Base-by-base conservation (phyloP, 1,284 basidiomycete genomes). In the Fistulina hepatica region DNA sequence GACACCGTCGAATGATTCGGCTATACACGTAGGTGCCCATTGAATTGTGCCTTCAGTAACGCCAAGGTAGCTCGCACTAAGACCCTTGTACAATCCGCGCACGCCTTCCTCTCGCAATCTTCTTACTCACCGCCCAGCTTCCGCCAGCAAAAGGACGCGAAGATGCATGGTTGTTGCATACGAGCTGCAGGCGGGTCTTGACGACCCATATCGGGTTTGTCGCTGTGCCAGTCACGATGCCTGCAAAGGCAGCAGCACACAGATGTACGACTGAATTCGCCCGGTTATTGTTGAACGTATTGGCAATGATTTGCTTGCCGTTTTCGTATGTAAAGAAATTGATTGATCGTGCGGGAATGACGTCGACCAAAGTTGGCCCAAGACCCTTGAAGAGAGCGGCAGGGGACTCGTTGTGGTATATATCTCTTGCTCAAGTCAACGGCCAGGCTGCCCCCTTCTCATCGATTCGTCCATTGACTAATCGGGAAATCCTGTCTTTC, bases 161-260 rank as follows among this genome's bases (percentile, higher is more conserved):
- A 30, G 5, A 56, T 65, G n/a, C n/a, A n/a, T n/a, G n/a, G n/a
- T n/a, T n/a, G n/a, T 6, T 30, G n/a, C 17, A 16, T 16, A 30
- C 17, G 21, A 93, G 76, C 56, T 98, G 94, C 36, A 97, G 54
- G 3, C 94, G 78, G 24, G 94, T 98, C 60, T 97, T 97, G 48
- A 98, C 88, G 26, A 98, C 93, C 94, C 94, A 98, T 32, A 98
- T 95, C 0, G 94, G 94, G 56, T 97, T 97, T 12, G 94, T 97
- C 8, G 78, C 88, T 0, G 90, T 84, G 1, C 92, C 76, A 0
- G 94, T 98, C 21, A 74, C 68, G 46, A 97, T 63, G 6, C 90
- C 88, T 0, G 94, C 94, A 4, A 80, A 55, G 0, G 90, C 85
- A 1, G 93, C 95, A 0, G 94, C 86, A 5, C 66, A 53, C 11